Evolutionary conservation across 306 rosid genomes (phyloP).

Genomic region (Quillaja saponaria): DNA sequence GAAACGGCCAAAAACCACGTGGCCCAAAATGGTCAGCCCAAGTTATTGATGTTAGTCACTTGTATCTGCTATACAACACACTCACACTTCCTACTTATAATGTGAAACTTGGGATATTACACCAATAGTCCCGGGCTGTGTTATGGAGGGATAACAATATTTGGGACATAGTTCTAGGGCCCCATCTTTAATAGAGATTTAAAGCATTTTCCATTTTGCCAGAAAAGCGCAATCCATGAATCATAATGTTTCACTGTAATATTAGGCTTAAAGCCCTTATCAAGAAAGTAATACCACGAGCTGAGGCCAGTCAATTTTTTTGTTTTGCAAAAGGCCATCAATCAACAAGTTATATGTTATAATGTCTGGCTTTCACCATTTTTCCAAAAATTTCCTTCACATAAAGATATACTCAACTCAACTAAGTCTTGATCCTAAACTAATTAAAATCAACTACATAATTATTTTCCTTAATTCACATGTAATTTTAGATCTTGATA

Average conservation of each 20-base stretch:
- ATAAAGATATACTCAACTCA: slow-evolving; percentile 58
- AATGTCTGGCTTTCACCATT: slow-evolving; percentile 74
- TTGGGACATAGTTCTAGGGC: slow-evolving; percentile 49
- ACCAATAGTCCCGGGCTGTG: slow-evolving; percentile 74
- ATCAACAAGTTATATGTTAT: slow-evolving; percentile 74
- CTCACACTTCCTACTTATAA: no score
- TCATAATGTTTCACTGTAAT: slow-evolving; percentile 66
- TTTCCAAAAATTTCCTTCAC: slow-evolving; percentile 72
- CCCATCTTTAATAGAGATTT: slow-evolving; percentile 64
- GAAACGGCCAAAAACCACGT: no score
- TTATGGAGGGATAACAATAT: slow-evolving; percentile 77
- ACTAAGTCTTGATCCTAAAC: no score
- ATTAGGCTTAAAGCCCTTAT: slow-evolving; percentile 64
- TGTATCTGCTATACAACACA: no score
- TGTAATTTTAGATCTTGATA: no score
- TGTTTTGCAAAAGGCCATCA: slow-evolving; percentile 67
- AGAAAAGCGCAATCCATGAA: slow-evolving; percentile 80
- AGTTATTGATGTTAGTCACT: no score
- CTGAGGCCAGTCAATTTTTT: slow-evolving; percentile 60
- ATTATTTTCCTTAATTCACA: no score
- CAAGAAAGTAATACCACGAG: slow-evolving; percentile 66
- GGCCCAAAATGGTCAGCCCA: no score
- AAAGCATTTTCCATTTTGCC: slow-evolving; percentile 65
- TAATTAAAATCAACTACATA: no score
- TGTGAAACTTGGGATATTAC: no score